phyloP scores from a whole-genome alignment of 1,284 basidiomycete species.

The Cutaneotrichosporon sp. region DNA sequence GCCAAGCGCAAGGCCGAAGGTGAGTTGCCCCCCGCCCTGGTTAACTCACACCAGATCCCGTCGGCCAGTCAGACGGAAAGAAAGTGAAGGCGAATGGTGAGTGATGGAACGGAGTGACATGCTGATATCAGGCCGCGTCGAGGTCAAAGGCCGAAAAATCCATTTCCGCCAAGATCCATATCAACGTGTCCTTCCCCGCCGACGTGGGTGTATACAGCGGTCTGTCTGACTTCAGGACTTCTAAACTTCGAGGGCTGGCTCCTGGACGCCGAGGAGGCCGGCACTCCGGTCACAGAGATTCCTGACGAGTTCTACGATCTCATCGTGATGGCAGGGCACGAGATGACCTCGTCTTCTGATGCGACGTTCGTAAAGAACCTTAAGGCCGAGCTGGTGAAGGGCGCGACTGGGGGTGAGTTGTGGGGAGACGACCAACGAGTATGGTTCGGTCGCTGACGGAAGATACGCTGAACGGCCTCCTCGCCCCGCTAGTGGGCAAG shows the following conservation, averaged over 20 bases:
- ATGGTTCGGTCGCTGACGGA: background rate
- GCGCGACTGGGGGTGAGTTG: conserved; percentile 18
- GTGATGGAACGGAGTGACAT: background rate
- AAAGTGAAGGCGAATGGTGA: conserved; percentile 2
- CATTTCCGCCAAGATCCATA: conserved; percentile 25
- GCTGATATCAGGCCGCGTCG: conserved; percentile 16
- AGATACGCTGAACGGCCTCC: conserved; percentile 25
- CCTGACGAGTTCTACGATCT: conserved; percentile 33
- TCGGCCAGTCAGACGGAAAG: conserved; percentile 1
- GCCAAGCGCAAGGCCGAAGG: conserved; percentile 13
- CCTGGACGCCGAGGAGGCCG: conserved; percentile 27
- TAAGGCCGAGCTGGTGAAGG: conserved; percentile 22
- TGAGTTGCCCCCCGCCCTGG: background rate
- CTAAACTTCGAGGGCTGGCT: conserved; percentile 34
- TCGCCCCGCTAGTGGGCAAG: conserved; percentile 24
- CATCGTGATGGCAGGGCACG: conserved; percentile 38
- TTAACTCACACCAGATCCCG: background rate
- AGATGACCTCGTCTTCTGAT: conserved; percentile 33
- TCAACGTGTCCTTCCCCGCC: conserved; percentile 17
- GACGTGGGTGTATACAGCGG: conserved; percentile 34
- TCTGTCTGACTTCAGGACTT: too few species aligned
- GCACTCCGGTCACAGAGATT: conserved; percentile 20
- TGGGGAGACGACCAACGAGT: background rate
- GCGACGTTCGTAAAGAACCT: conserved; percentile 32
- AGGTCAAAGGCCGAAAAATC: conserved; percentile 30